Conservation (phyloP, 306 rosid genomes). For the Aeschynomene evenia region DNA sequence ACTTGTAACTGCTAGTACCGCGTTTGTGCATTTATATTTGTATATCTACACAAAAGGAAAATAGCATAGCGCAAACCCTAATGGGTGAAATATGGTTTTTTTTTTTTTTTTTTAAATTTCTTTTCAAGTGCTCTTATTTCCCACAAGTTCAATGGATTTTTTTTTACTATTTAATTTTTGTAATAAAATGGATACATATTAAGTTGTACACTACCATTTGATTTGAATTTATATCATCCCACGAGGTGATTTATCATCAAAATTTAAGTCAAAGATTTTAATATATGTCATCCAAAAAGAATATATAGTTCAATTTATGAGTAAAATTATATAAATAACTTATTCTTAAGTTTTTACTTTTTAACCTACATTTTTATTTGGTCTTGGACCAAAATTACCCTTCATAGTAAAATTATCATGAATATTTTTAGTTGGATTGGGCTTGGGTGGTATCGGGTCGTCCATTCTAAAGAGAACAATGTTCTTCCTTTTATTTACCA, state of each 20-base stretch:
- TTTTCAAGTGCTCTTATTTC: neutral
- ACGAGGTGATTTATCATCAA: neutral
- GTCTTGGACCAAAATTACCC: too few species aligned
- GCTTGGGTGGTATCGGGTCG: too few species aligned
- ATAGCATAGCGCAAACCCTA: neutral
- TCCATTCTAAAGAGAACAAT: too few species aligned
- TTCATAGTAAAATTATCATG: too few species aligned
- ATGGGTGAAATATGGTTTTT: neutral
- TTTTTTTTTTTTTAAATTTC: too few species aligned
- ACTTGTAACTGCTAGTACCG: neutral
- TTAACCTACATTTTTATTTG: too few species aligned
- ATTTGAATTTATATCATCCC: neutral
- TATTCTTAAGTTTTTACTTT: too few species aligned
- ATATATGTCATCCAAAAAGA: neutral
- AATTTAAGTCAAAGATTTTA: neutral
- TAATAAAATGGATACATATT: neutral
- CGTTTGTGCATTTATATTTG: neutral
- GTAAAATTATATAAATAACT: too few species aligned
- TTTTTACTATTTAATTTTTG: neutral
- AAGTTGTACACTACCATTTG: neutral
- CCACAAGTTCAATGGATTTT: neutral
- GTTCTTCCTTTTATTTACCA: too few species aligned
- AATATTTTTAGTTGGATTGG: too few species aligned
- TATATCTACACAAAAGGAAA: neutral
- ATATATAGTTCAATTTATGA: too few species aligned